Percentiles rank a stretch among this genome's conserved stretches.
Conservation (phyloP, 192 early-diverging fungal genomes). For the Backusella liffmaniae region DNA sequence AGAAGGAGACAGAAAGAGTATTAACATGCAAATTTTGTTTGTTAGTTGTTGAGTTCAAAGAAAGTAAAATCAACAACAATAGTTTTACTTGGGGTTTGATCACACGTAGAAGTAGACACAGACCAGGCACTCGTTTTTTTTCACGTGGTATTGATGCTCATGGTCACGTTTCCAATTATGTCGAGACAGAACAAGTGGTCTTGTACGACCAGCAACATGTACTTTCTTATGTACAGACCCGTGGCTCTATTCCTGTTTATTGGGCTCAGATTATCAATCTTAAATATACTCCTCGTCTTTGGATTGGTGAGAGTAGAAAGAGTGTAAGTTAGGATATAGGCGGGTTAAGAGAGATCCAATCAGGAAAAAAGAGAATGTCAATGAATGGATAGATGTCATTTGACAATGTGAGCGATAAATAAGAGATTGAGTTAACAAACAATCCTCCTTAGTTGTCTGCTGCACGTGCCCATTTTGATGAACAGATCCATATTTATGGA, state of each 20-base stretch:
- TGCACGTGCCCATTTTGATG: constrained; percentile 72
- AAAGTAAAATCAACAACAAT: constrained; percentile 62
- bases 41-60: constrained; percentile 61
- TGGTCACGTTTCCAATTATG: constrained; percentile 95
- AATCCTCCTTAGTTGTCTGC: constrained; percentile 50
- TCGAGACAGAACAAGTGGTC: constrained; percentile 95
- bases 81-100: constrained; percentile 79
- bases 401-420: not conserved
- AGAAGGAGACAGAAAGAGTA: not conserved
- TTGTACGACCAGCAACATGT: constrained; percentile 54
- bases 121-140: constrained; percentile 89
- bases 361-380: not conserved
- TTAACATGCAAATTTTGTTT: not conserved
- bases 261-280: constrained; percentile 94
- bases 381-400: not conserved
- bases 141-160: constrained; percentile 88
- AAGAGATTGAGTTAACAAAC: not conserved
- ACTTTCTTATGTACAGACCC: constrained; percentile 86
- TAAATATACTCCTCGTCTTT: constrained; percentile 87
- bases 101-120: constrained; percentile 78
- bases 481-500: constrained; percentile 71
- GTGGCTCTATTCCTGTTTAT: constrained; percentile 93
- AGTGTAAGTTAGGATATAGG: constrained; percentile 52
- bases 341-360: not conserved
- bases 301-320: constrained; percentile 64